Base-by-base conservation (phyloP, 345 rosid genomes). In the Raphanus raphanistrum region DNA sequence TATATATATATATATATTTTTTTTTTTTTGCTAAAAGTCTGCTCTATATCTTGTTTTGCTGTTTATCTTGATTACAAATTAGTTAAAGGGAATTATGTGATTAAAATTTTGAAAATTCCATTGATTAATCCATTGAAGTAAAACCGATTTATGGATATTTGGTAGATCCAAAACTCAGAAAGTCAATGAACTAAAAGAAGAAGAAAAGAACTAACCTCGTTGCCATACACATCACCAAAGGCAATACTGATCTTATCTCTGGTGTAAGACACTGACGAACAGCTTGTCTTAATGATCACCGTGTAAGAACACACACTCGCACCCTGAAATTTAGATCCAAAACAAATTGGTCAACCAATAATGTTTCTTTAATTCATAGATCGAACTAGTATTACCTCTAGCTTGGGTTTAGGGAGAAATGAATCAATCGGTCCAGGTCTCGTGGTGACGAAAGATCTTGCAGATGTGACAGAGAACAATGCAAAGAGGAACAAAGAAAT, bases 141-240 rank as follows among this genome's bases (percentile, higher is more conserved):
- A 45, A 28, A 10, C 64, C 4, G 16, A 36, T 54, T 35, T 29
- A 55, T 64, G 10, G 5, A 8, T 21, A 45, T 31, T 5, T 32
- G 26, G 64, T 52, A 66, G 58, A 78, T 45, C 48, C 13, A 67
- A 72, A 72, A 72, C 63, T 11, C 11, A 35, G 4, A 50, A 73
- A 66, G 54, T 21, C 32, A 68, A 12, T 11, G 32, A 25, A 58
- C 4, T 21, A 2, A 13, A 60, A 4, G 4, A 52, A 13, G 12
- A 15, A 3, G 15, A 21, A 27, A 3, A 29, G 28, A 58, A 25
- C 36, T 25, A 2, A 90, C 95, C 95, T 90, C 86, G 81, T 86
- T 86, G 80, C 91, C 89, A 74, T 85, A 84, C 4, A 87, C 86
- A 76, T 90, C 92, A n/a, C 95, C 92, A 61, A 88, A 90, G 0